Base-by-base conservation (phyloP, 768 basidiomycete species). In the Termitomyces sp. region DNA sequence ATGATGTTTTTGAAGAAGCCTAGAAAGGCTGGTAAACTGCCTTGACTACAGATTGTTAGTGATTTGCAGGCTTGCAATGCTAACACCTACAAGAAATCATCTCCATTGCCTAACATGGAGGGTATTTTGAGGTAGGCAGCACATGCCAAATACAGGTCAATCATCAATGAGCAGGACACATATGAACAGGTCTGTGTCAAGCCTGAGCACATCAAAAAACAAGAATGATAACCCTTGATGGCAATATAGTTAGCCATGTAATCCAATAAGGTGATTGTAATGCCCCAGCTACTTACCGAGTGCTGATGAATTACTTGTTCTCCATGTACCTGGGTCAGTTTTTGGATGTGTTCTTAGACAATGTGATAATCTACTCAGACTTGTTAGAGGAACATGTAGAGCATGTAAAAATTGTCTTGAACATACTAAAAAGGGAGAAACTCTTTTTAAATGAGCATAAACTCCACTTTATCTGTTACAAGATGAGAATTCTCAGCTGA, bases 221-320 rank as follows among this genome's bases (percentile, higher is more conserved):
- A 1, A 49, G 42, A 12, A 50, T 57, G 1, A 57, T 49, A 3
- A 63, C 55, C 2, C 46, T 51, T 16, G 59, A 60, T 56, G 55
- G 58, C 1, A 59, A 47, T 22, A 54, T 59, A 5, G 36, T 37
- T 14, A 37, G 13, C 14, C 36, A 37, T 37, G 36, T 37, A 4
- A 37, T 37, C 4, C 36, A 37, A 37, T 14, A 37, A 37, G 36
- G 12, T 1, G 36, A 37, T 16, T 37, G 36, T 5, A 37, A 37
- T 37, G 36, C 14, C 1, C 36, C 18, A 30, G 30, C 30, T 7
- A 30, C 30, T 30, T 30, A 30, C 30, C 33, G 32, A 33, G 22
- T 53, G 37, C 8, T 52, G 1, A 59, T 59, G 58, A 59, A 56
- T 7, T 46, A 54, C 27, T 30, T 54, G 4, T 59, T 59, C 20